These are phyloP conservation scores for Mentha longifolia DNA, from an alignment of 257 asterid species.

Conservation along the genomic window DNA sequence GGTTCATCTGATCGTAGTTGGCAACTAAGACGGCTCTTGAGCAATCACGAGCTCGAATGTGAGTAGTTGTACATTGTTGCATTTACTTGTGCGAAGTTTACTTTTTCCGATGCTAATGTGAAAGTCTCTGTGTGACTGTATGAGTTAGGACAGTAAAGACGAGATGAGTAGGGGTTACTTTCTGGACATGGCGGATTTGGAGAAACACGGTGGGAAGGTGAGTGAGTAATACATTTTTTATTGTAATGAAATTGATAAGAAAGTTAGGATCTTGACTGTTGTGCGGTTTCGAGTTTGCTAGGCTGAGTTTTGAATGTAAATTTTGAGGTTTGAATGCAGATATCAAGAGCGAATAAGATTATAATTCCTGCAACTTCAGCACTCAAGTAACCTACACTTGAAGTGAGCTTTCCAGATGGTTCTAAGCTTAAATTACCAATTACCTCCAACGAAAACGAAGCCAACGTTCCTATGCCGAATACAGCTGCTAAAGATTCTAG, in stretches of 20 bases:
- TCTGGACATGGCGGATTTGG: constrained; percentile 77
- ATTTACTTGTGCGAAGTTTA: constrained; percentile 5
- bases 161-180: constrained; percentile 86
- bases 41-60: constrained; percentile 90
- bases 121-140: constrained; percentile 20
- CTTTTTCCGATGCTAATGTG: constrained; percentile 26
- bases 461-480: constrained; percentile 32
- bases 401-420: constrained; percentile 63
- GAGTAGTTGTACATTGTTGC: constrained; percentile 40
- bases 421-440: constrained; percentile 65
- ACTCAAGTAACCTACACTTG: constrained; percentile 74
- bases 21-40: constrained; percentile 73
- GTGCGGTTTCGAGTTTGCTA: neutral
- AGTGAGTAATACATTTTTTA: neutral
- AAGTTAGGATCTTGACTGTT: neutral
- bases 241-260: neutral
- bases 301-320: constrained; percentile 27
- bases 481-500: constrained; percentile 53
- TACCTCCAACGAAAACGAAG: constrained; percentile 40
- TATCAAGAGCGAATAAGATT: constrained; percentile 75
- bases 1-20: constrained; percentile 51
- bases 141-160: constrained; percentile 87
- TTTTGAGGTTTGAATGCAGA: constrained; percentile 45
- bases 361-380: constrained; percentile 72
- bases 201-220: constrained; percentile 93